phyloP scores from a whole-genome alignment of 1,284 basidiomycete genomes.

The Leccinum pallidistipes region DNA sequence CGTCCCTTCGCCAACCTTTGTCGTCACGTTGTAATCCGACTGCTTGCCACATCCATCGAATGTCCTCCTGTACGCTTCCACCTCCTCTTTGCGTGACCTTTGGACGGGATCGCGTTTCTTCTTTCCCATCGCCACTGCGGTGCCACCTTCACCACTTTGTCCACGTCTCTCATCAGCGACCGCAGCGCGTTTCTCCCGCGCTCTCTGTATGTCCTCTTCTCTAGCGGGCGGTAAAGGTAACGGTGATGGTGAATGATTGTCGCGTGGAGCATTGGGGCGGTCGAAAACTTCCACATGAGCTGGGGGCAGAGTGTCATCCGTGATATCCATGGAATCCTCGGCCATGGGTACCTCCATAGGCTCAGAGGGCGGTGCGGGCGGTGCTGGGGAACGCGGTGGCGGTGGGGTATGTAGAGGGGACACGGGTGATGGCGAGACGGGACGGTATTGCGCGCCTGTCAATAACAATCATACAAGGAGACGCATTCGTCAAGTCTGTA shows the following conservation, averaged over 20 bases:
- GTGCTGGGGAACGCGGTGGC: constrained; percentile 38
- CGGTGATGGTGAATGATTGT: constrained; percentile 45
- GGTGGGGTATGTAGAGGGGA: constrained; percentile 27
- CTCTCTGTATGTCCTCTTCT: constrained; percentile 21
- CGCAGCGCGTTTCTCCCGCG: constrained; percentile 35
- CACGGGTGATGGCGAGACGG: constrained; percentile 23
- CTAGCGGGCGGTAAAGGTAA: constrained; percentile 33
- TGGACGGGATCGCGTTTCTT: constrained; percentile 41
- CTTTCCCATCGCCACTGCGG: constrained; percentile 9
- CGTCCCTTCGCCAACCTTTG: constrained; percentile 92
- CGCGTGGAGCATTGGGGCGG: constrained; percentile 46
- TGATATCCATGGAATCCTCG: constrained; percentile 27
- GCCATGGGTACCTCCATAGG: constrained; percentile 29
- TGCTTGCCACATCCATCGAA: constrained; percentile 81
- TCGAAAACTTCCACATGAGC: constrained; percentile 32
- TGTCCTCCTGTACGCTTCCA: constrained; percentile 58
- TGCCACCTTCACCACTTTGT: constrained; percentile 9
- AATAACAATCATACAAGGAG: constrained; percentile 5
- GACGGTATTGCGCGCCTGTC: constrained; percentile 21
- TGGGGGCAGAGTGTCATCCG: constrained; percentile 37
- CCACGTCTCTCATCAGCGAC: constrained; percentile 14
- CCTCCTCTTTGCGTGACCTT: constrained; percentile 67
- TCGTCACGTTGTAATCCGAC: constrained; percentile 77
- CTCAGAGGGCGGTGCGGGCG: constrained; percentile 44
- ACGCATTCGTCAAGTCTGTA: background rate